Percentiles rank a stretch among this genome's conserved stretches.
phyloP scores from a whole-genome alignment of 495 filamentous ascomycete species.

The Penicillium dipodomyicola region DNA sequence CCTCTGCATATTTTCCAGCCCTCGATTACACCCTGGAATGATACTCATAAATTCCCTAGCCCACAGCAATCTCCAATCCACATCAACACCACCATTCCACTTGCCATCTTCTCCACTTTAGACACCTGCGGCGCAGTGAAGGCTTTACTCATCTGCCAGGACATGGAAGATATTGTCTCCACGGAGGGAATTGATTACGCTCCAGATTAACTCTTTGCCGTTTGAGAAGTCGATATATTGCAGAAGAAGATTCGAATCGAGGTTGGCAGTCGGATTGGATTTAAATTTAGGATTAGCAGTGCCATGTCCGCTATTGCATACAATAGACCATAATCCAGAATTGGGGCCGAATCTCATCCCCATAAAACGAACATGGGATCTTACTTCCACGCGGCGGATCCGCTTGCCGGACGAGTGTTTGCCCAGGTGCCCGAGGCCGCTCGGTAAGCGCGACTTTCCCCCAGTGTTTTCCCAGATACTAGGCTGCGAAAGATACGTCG shows the following conservation, averaged over 20 bases:
- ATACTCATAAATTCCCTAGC: not conserved
- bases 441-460: not conserved
- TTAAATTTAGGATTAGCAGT: not conserved
- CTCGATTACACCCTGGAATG: constrained; percentile 9
- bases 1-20: not conserved
- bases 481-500: not conserved
- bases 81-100: too few species aligned
- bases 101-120: not conserved
- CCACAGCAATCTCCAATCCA: too few species aligned
- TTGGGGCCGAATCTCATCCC: not conserved
- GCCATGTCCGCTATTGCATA: not conserved
- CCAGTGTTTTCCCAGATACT: too few species aligned
- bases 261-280: constrained; percentile 9
- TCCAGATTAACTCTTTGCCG: constrained; percentile 25
- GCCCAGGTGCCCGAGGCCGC: too few species aligned
- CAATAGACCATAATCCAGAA: constrained; percentile 34
- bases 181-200: constrained; percentile 28
- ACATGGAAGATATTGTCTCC: constrained; percentile 30
- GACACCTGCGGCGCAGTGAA: too few species aligned
- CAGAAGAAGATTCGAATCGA: constrained; percentile 22
- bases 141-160: constrained; percentile 17
- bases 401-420: too few species aligned
- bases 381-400: too few species aligned
- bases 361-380: not conserved
- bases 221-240: constrained; percentile 34